phyloP scores from a whole-genome alignment of 768 basidiomycete species.

The Kwoniella pini region DNA sequence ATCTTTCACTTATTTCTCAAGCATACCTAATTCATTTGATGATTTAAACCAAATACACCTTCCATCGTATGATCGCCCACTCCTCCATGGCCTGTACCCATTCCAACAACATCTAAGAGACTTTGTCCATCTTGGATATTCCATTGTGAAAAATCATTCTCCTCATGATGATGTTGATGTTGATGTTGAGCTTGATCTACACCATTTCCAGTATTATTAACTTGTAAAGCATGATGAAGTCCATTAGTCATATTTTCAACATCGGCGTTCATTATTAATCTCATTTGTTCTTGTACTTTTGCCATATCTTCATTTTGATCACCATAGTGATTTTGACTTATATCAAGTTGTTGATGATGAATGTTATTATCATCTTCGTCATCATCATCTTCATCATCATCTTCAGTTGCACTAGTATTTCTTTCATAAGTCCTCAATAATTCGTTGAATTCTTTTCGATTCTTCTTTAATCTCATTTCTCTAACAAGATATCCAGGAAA shows the following conservation, averaged over 20 bases:
- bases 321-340: background rate
- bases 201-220: background rate
- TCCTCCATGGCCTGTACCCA: background rate
- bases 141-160: conserved; percentile 15
- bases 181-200: conserved; percentile 9
- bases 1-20: no score
- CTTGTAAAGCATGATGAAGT: conserved; percentile 3
- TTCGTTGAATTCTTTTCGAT: conserved; percentile 36
- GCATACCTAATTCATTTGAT: background rate
- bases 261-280: conserved; percentile 5
- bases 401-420: background rate
- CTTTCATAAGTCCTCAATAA: conserved; percentile 24
- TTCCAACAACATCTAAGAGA: conserved; percentile 27
- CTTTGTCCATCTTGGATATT: conserved; percentile 22
- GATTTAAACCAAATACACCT: conserved; percentile 12
- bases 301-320: background rate
- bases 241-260: conserved; percentile 10
- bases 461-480: conserved; percentile 48
- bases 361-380: background rate
- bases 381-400: background rate
- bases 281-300: conserved; percentile 1
- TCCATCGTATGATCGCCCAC: conserved; percentile 13
- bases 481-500: conserved; percentile 47
- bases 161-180: conserved; percentile 1
- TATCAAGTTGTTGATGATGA: background rate